Evolutionary conservation across 768 basidiomycete genomes (phyloP).

Genomic region (Rhizopogon sp.): DNA sequence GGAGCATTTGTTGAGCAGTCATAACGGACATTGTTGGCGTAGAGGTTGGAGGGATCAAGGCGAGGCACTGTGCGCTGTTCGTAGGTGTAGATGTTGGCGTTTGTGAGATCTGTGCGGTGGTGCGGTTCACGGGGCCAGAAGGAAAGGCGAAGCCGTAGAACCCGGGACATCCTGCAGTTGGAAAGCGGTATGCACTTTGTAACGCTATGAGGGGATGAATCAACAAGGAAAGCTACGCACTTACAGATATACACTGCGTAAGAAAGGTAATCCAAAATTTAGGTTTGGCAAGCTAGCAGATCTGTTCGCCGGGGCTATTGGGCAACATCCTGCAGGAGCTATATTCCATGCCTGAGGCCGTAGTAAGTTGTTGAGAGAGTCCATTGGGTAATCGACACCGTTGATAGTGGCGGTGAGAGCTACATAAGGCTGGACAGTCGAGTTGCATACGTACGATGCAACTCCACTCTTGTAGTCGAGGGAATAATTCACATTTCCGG

Average conservation of each 20-base stretch:
- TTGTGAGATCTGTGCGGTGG: slow-evolving; percentile 14
- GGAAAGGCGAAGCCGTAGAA: slow-evolving; percentile 24
- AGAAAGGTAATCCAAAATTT: slow-evolving; percentile 3
- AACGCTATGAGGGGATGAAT: background rate
- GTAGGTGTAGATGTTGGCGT: slow-evolving; percentile 9
- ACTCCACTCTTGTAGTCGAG: background rate
- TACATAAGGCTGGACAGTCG: slow-evolving; percentile 10
- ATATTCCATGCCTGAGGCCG: slow-evolving; percentile 3
- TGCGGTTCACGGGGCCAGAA: slow-evolving; percentile 18
- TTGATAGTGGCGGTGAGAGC: slow-evolving; percentile 19
- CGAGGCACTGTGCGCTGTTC: slow-evolving; percentile 9
- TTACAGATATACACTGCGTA: slow-evolving; percentile 9
- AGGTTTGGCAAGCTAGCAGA: background rate
- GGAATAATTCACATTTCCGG: background rate
- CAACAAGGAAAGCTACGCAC: background rate
- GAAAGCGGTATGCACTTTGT: slow-evolving; percentile 23
- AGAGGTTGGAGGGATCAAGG: slow-evolving; percentile 21
- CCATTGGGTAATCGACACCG: slow-evolving; percentile 20
- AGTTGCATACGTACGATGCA: slow-evolving; percentile 15
- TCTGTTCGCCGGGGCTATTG: background rate
- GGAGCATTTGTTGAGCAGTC: slow-evolving; percentile 8
- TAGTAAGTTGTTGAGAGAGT: slow-evolving; percentile 14
- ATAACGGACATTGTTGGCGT: slow-evolving; percentile 17
- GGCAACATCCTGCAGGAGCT: background rate
- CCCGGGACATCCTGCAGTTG: slow-evolving; percentile 19